Base-by-base conservation (phyloP, 805 yeast genomes). In the Blastobotrys americana region DNA sequence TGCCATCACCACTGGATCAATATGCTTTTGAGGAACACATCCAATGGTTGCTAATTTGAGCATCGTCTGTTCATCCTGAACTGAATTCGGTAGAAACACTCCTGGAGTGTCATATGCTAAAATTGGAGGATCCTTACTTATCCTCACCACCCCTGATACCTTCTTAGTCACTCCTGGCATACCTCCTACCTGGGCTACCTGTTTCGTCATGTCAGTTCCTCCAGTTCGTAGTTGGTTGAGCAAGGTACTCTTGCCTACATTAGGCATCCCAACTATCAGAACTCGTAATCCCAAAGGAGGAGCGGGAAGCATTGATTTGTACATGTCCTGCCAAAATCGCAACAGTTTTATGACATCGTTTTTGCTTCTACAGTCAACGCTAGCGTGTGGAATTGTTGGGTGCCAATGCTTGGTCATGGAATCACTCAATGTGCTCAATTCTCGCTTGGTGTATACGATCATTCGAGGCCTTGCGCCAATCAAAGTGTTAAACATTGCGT, bases 241-340 rank as follows among this genome's bases (percentile, higher is more conserved):
- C 39, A 93, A 60, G 0, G 96, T 83, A 9, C 95, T 84, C 63
- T 93, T 93, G 0, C 98, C 98, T n/a, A 88, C 95, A 60, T 93
- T 93, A 1, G 98, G 98, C 93, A 93, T 84, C 0, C 98, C 98
- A 4, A 82, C 80, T 37, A 90, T 76, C 69, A 89, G 69, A 46
- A 84, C 63, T 18, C 88, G 65, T 39, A 84, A 67, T 0, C 97
- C 97, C 47, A 88, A 63, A 0, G 97, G 96, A 0, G 96, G 94
- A 1, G 80, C 76, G 0, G 90, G 86, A 16, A 60, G 62, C 72
- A 78, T 67, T 3, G 59, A 50, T 21, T 61, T 50, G 54, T 74
- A 44, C 23, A 48, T 65, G 42, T 72, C 69, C 31, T 68, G 69
- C 3, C 85, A 66, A 9, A 69, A 54, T 6, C 73, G 69, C 13